A percentile compares a stretch with the other conserved stretches of the same genome.
These are phyloP conservation scores for Sorghum bicolor DNA, from an alignment of 176 grass and related monocot genomes.

Conservation along the genomic window DNA sequence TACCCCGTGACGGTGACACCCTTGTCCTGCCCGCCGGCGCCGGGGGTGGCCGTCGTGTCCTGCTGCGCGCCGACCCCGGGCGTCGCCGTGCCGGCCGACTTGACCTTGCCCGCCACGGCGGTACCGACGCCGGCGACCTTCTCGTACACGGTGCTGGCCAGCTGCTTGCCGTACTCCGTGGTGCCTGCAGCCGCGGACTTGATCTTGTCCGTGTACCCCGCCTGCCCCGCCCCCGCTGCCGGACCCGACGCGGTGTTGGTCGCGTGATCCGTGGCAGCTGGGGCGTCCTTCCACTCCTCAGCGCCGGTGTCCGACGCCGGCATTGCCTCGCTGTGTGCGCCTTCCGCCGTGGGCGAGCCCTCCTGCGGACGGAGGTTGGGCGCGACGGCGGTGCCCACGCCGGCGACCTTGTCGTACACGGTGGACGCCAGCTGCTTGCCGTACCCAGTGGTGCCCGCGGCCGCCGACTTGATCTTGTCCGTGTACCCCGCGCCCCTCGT, in stretches of 20 bases:
- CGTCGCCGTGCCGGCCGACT: constrained; percentile 3
- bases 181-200: constrained; percentile 47
- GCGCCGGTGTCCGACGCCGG: constrained; percentile 2
- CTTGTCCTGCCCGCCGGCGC: constrained; percentile 38
- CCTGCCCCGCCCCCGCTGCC: not conserved
- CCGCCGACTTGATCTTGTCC: constrained; percentile 44
- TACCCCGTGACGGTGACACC: constrained; percentile 45
- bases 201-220: constrained; percentile 55
- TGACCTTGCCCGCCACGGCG: constrained; percentile 41
- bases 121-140: constrained; percentile 54
- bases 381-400: constrained; percentile 29
- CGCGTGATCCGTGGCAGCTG: not conserved
- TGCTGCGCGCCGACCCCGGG: constrained; percentile 11
- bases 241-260: not conserved
- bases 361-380: constrained; percentile 25
- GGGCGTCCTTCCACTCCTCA: constrained; percentile 4
- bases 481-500: constrained; percentile 19
- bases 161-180: constrained; percentile 59
- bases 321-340: not conserved
- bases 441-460: constrained; percentile 40
- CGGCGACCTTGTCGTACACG: constrained; percentile 46
- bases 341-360: not conserved
- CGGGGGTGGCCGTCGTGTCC: not conserved
- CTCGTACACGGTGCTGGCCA: constrained; percentile 55
- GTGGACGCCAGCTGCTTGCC: constrained; percentile 52